Base-by-base conservation (phyloP, 306 rosid genomes). In the Begonia fuchsioides region DNA sequence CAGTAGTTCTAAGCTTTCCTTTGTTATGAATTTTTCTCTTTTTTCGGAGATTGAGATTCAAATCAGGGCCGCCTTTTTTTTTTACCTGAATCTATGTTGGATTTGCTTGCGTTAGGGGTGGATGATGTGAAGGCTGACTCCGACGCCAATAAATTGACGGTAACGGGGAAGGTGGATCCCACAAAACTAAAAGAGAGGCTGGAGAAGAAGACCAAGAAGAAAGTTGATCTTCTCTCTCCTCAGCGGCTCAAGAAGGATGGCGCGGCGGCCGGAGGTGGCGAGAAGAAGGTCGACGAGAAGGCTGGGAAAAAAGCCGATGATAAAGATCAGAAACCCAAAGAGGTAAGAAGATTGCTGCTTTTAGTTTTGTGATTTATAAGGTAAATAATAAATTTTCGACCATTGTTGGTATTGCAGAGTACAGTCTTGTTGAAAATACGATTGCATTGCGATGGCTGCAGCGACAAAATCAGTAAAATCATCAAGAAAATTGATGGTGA, bases 371-470 rank as follows among this genome's bases (percentile, higher is more conserved):
- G 32, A 20, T 20, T 20, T 6, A 20, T 20, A 20, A 20, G 2
- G 32, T 20, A 20, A 20, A 20, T 20, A 20, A 20, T 20, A 20
- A 20, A 6, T 2, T 54, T 14, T 55, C 65, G 51, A 58, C 10
- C 49, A 50, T 48, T 13, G 50, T 19, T 44, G 45, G 51, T 47
- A 55, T 38, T 50, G 8, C 95, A 88, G 93, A 72, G 65, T 52
- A 68, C 95, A 17, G 87, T 71, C 53, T 76, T 69, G 32, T 49
- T 81, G 65, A 90, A 79, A 76, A 79, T 79, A 39, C 73, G 65
- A 49, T 60, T 90, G 55, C 98, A 90, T 61, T 90, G 98, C 15
- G 98, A 85, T 0, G 95, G 87, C 3, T 90, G 98, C 66, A 69
- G 77, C 9, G 59, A 63, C 3, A 90, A 90, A 69, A 79, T 90